phyloP scores from a whole-genome alignment of 768 basidiomycete genomes.

The Steccherinum ochraceum region DNA sequence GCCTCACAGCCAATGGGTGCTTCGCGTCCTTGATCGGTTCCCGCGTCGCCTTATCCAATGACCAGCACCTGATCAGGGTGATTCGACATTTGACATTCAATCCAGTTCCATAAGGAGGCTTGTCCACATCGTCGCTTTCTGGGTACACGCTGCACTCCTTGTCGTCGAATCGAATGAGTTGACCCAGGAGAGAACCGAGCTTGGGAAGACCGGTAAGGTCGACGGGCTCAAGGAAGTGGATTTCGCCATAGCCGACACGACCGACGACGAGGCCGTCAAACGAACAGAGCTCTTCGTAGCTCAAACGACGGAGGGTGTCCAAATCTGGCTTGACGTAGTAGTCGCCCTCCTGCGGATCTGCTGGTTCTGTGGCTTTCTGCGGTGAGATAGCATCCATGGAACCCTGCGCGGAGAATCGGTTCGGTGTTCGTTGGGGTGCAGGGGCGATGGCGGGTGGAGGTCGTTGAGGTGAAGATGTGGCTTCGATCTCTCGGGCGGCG shows the following conservation, averaged over 20 bases:
- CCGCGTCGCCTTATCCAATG: slow-evolving; percentile 85
- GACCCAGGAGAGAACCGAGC: slow-evolving; percentile 79
- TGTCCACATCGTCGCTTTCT: slow-evolving; percentile 78
- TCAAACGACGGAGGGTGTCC: slow-evolving; percentile 58
- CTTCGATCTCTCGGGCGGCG: slow-evolving; percentile 70
- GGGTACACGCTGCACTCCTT: slow-evolving; percentile 94
- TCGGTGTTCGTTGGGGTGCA: slow-evolving; percentile 26
- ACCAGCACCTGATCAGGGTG: slow-evolving; percentile 76
- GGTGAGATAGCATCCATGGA: slow-evolving; percentile 25
- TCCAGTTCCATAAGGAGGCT: slow-evolving; percentile 78
- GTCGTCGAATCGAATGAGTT: slow-evolving; percentile 81
- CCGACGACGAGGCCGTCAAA: slow-evolving; percentile 81
- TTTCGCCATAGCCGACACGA: slow-evolving; percentile 86
- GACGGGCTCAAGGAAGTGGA: slow-evolving; percentile 70
- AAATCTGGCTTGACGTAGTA: slow-evolving; percentile 88
- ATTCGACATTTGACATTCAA: slow-evolving; percentile 85
- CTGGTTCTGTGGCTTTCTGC: slow-evolving; percentile 25
- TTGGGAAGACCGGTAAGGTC: slow-evolving; percentile 83
- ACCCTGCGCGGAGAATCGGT: slow-evolving; percentile 35
- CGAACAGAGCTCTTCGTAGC: slow-evolving; percentile 67
- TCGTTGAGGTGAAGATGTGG: slow-evolving; percentile 23
- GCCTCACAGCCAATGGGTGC: slow-evolving; percentile 62
- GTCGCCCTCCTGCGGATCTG: slow-evolving; percentile 71
- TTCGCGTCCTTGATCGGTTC: slow-evolving; percentile 82
- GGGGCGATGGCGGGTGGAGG: slow-evolving; percentile 12